These are phyloP conservation scores for slime mould (Dictyostelium discoideum) DNA, from an alignment of 78 protist species.

Conservation along the genomic window dicty_2.7 NC_007091.3:4219501-4220000, in stretches of 20 bases:
- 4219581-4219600: not conserved
- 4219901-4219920: no score
- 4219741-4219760: not conserved
- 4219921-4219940: no score
- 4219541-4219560: no score
- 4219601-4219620: conserved; percentile 15
- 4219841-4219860: not conserved
- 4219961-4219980: no score
- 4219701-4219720: not conserved
- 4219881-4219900: no score
- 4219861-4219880: no score
- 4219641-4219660: not conserved
- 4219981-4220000: no score
- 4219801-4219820: not conserved
- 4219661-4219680: not conserved
- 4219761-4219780: not conserved
- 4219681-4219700: not conserved
- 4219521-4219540: no score
- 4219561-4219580: not conserved
- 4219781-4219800: not conserved
- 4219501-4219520: no score
- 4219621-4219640: not conserved
- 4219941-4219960: no score
- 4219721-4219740: not conserved
- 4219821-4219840: not conserved